These are phyloP conservation scores for Xenoacremonium recifei DNA, from an alignment of 2,329 filamentous ascomycete genomes.

Conservation along the genomic window DNA sequence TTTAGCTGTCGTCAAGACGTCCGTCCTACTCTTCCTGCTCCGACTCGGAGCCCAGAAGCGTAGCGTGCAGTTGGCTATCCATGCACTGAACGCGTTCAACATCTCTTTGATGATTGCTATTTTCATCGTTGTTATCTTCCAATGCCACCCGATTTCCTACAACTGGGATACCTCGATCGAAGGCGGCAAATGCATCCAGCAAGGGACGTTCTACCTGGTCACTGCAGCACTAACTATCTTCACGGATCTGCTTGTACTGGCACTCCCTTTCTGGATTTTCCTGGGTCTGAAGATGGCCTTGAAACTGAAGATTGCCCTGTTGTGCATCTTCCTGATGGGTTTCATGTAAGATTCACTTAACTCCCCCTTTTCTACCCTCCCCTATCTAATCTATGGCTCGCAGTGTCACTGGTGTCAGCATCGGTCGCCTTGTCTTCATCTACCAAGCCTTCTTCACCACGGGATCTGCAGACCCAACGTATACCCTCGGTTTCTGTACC, in stretches of 20 bases:
- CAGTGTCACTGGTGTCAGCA: slow-evolving; percentile 32
- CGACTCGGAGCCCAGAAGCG: slow-evolving; percentile 32
- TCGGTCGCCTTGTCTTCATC: slow-evolving; percentile 36
- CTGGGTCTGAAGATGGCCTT: slow-evolving; percentile 36
- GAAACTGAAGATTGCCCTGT: slow-evolving; percentile 36
- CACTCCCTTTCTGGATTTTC: slow-evolving; percentile 41
- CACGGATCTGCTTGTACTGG: slow-evolving; percentile 39
- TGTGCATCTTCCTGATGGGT: slow-evolving; percentile 40
- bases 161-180: slow-evolving; percentile 29
- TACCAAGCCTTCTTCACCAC: too few species aligned
- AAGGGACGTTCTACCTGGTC: slow-evolving; percentile 34
- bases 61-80: slow-evolving; percentile 22
- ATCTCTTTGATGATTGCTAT: slow-evolving; percentile 28
- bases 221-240: slow-evolving; percentile 37
- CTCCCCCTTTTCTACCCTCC: too few species aligned
- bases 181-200: slow-evolving; percentile 20
- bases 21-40: slow-evolving; percentile 44
- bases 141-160: slow-evolving; percentile 36
- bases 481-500: too few species aligned
- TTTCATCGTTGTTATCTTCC: slow-evolving; percentile 37
- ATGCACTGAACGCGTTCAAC: slow-evolving; percentile 34
- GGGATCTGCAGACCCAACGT: too few species aligned
- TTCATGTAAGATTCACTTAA: slow-evolving; percentile 34
- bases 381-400: background rate
- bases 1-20: slow-evolving; percentile 44